Evolutionary conservation across 805 yeast genomes (phyloP).

Genomic region (Metschnikowia chrysomelidarum): DNA sequence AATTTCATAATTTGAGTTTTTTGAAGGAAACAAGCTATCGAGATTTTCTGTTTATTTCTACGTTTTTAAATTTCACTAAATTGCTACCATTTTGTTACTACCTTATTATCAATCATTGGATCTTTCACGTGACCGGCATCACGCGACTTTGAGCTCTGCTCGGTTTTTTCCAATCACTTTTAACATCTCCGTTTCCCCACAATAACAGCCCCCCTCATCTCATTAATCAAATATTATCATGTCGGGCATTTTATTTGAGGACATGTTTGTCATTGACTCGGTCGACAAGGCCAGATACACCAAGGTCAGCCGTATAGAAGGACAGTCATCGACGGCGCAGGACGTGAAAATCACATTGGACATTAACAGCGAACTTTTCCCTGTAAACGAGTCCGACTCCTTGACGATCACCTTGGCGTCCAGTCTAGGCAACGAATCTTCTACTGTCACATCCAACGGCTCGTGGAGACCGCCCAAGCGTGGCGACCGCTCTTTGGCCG

Average conservation of each 20-base stretch:
- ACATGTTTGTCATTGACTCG: slow-evolving; percentile 80
- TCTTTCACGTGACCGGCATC: slow-evolving; percentile 2
- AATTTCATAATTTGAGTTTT: too few species aligned
- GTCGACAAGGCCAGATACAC: slow-evolving; percentile 89
- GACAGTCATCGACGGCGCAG: slow-evolving; percentile 75
- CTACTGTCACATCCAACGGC: slow-evolving; percentile 49
- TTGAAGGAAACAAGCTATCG: too few species aligned
- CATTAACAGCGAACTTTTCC: slow-evolving; percentile 88
- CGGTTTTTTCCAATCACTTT: neutral
- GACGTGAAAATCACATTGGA: slow-evolving; percentile 85
- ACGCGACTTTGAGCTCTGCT: too few species aligned
- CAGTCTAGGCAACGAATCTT: slow-evolving; percentile 52
- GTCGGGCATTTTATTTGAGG: slow-evolving; percentile 82
- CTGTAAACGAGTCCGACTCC: slow-evolving; percentile 71
- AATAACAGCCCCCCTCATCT: slow-evolving; percentile 8
- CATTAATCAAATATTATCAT: slow-evolving; percentile 17
- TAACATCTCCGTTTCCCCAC: slow-evolving; percentile 1
- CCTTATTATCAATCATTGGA: too few species aligned
- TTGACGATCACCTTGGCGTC: slow-evolving; percentile 86
- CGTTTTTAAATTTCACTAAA: too few species aligned
- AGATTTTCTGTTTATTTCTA: too few species aligned
- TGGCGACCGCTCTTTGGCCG: slow-evolving; percentile 84
- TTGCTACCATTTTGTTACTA: too few species aligned
- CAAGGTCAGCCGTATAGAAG: slow-evolving; percentile 86
- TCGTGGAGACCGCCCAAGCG: slow-evolving; percentile 84